Conservation (phyloP, 2,329 filamentous ascomycete genomes). For the Colletotrichum limetticola region DNA sequence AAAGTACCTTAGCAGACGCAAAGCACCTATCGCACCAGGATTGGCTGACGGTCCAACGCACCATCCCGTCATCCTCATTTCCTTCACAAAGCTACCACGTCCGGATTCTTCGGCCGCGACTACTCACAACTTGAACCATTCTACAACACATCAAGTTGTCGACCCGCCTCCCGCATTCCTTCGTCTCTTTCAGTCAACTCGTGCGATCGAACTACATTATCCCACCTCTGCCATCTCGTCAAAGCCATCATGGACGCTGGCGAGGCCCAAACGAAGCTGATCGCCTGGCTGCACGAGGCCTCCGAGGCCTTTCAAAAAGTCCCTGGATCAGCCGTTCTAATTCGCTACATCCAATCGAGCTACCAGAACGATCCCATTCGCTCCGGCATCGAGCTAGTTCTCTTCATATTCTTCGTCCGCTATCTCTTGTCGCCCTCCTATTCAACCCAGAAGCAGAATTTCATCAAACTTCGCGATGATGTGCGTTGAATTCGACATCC, state of each 20-base stretch:
- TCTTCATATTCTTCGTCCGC: constrained; percentile 94
- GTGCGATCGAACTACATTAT: neutral
- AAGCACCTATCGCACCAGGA: neutral
- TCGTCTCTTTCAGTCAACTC: neutral
- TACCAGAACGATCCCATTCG: constrained; percentile 98
- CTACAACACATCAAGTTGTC: neutral
- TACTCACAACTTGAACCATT: neutral
- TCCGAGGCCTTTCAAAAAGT: constrained; percentile 84
- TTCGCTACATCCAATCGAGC: constrained; percentile 95
- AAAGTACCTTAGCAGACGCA: neutral
- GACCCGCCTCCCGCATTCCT: neutral
- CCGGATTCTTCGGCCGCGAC: neutral
- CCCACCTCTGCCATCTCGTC: neutral
- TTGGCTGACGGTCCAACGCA: neutral
- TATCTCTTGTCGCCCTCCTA: constrained; percentile 94
- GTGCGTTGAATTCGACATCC: constrained; percentile 41
- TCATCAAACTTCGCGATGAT: constrained; percentile 89
- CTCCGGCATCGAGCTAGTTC: constrained; percentile 90
- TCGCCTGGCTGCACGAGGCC: constrained; percentile 62
- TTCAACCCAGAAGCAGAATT: constrained; percentile 88
- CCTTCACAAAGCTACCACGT: neutral
- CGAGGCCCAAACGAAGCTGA: constrained; percentile 65
- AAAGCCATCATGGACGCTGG: constrained; percentile 68
- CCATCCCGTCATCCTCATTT: neutral
- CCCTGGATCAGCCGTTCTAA: constrained; percentile 91